Evolutionary conservation across 495 filamentous ascomycete species (phyloP), one percentile per base, ranked within the genome.

Genomic region (Neurospora sp.): DNA sequence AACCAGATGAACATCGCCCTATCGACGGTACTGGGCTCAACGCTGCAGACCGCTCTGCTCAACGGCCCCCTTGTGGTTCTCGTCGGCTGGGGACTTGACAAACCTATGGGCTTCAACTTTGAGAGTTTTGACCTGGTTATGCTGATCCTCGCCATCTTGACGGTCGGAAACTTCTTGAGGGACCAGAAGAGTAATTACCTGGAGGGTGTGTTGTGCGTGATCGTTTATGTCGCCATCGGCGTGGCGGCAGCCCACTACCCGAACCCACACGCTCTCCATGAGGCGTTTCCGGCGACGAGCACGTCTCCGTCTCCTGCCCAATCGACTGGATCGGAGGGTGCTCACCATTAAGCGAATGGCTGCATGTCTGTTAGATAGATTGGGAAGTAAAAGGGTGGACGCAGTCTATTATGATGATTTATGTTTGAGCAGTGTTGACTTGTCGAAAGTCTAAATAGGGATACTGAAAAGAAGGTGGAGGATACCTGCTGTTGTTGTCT

Each of bases 1-100:
- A 88, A 92, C 80, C 90, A 86, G 78, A 92, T 93, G 88, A 97
- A 97, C 84, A 96, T 96, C 80, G 94, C 95, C 0, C 88, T 98
- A 9, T 90, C 92, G 66, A 93, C 97, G 82, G 92, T 96, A 71
- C 89, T 98, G 48, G 94, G 93, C 20, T 90, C 93, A 14, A 93
- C 92, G 5, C 91, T 97, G 69, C 95, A 97, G 79, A 98, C 95
- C 0, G 93, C 94, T 12, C 86, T 97, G 44, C 86, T 98, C 76
- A 97, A 97, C 77, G 92, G 91, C 0, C 94, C 94, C 10, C 86
- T 97, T 10, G 90, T 93, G 31, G 88, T 97, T 46, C 85, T 97
- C 40, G 90, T 96, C 39, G 93, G 92, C 46, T 98, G 94, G 94
- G 90, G 92, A n/a, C 80, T 92, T 2, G 81, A 76, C 39, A 89